phyloP scores from a whole-genome alignment of 345 rosid genomes.

The Eucalyptus tenuipes region DNA sequence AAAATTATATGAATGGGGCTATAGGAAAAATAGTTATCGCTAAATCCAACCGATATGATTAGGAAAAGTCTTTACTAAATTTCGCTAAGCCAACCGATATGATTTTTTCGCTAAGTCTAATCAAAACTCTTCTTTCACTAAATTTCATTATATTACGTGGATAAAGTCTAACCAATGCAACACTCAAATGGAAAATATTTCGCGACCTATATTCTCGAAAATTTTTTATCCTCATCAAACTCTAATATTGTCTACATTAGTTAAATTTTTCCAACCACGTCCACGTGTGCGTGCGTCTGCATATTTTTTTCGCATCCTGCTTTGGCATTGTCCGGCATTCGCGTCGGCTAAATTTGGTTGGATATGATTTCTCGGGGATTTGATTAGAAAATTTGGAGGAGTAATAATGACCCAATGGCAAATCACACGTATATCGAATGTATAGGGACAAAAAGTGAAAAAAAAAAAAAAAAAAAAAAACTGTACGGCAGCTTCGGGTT shows the following conservation, averaged over 20 bases:
- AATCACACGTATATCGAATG: not conserved
- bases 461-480: too few species aligned
- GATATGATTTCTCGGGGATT: not conserved
- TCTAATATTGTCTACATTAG: not conserved
- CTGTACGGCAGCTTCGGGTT: constrained; percentile 4
- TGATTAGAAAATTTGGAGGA: not conserved
- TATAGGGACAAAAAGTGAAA: not conserved
- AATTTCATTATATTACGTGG: not conserved
- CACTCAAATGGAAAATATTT: not conserved
- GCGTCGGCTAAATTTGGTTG: not conserved
- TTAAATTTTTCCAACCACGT: not conserved
- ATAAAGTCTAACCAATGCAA: not conserved
- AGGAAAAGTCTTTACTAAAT: too few species aligned
- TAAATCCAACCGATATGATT: not conserved
- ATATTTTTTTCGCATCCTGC: not conserved
- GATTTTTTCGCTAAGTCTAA: too few species aligned
- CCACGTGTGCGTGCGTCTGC: not conserved
- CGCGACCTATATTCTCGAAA: not conserved
- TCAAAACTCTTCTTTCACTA: too few species aligned
- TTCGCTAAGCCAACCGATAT: too few species aligned
- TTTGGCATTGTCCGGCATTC: not conserved
- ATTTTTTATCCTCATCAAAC: accelerated
- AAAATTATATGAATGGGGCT: not conserved
- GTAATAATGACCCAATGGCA: not conserved
- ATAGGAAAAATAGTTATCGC: not conserved